Evolutionary conservation across 192 early-diverging fungal species (phyloP).

Genomic region (Kappamyces sp.): DNA sequence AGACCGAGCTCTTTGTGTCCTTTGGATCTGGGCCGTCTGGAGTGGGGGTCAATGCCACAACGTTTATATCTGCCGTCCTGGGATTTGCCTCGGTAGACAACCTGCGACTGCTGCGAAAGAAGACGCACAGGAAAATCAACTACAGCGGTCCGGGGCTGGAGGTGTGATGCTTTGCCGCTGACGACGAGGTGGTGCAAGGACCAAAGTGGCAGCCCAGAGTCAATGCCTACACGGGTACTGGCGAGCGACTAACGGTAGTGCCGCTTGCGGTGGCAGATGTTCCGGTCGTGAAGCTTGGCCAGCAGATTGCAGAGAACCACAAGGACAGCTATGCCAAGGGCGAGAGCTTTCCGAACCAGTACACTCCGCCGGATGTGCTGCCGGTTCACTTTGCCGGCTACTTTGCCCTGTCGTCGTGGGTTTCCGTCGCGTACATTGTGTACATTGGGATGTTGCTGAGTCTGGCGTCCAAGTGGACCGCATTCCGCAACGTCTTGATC

Average conservation of each 20-base stretch:
- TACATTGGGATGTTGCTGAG: constrained; percentile 43
- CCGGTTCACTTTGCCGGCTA: constrained; percentile 61
- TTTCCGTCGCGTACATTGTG: constrained; percentile 18
- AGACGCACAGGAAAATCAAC: constrained; percentile 16
- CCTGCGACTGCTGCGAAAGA: constrained; percentile 23
- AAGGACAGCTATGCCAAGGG: constrained; percentile 19
- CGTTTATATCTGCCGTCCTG: constrained; percentile 51
- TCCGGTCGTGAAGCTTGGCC: constrained; percentile 15
- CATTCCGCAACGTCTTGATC: constrained; percentile 50
- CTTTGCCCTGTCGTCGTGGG: constrained; percentile 41
- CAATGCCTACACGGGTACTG: constrained; percentile 42
- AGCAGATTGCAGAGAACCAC: constrained; percentile 35
- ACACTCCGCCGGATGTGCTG: constrained; percentile 22
- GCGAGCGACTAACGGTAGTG: constrained; percentile 38
- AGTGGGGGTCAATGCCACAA: constrained; percentile 51
- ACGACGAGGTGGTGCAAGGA: constrained; percentile 24
- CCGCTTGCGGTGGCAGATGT: constrained; percentile 23
- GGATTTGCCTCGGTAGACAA: constrained; percentile 20
- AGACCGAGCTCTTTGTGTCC: constrained; percentile 58
- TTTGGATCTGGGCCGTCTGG: constrained; percentile 44
- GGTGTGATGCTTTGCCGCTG: constrained; percentile 30
- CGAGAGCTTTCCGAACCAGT: background rate
- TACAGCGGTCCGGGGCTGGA: constrained; percentile 41
- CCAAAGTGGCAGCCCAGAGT: constrained; percentile 42
- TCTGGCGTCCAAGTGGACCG: constrained; percentile 39